A percentile compares a stretch with the other conserved stretches of the same genome.
phyloP scores from a whole-genome alignment of 257 asterid species.

The Solanum chmielewskii region DNA sequence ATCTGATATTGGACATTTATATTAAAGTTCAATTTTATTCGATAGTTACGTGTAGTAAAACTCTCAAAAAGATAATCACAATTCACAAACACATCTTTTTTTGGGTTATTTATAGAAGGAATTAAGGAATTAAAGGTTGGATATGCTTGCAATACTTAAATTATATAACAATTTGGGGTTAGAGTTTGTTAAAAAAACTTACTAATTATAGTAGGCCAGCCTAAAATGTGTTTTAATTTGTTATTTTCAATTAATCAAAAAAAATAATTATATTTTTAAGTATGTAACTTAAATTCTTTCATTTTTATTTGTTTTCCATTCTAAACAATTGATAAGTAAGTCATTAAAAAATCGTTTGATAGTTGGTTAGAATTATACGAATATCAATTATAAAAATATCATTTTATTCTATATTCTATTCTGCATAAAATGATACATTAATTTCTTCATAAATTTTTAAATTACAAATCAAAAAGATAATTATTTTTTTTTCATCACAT shows the following conservation, averaged over 20 bases:
- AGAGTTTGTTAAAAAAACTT: background rate
- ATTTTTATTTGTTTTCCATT: too few relatives aligned
- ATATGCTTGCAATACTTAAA: background rate
- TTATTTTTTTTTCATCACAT: background rate
- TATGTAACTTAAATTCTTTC: background rate
- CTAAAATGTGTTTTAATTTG: background rate
- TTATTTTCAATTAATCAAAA: background rate
- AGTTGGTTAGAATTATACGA: too few relatives aligned
- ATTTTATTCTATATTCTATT: too few relatives aligned
- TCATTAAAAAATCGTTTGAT: rapidly evolving
- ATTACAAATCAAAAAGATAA: background rate
- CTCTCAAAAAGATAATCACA: background rate
- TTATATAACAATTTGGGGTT: background rate
- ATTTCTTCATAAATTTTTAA: too few relatives aligned
- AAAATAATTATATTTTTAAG: background rate
- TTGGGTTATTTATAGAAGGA: background rate
- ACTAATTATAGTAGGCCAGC: background rate
- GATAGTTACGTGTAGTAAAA: background rate
- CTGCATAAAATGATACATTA: too few relatives aligned
- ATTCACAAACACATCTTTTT: background rate
- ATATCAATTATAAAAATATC: too few relatives aligned
- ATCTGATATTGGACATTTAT: too few relatives aligned
- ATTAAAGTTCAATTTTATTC: too few relatives aligned
- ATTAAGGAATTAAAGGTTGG: background rate
- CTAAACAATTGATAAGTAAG: background rate